phyloP scores from a whole-genome alignment of 1,139 yeast species.

The Yamadazyma sp. region DNA sequence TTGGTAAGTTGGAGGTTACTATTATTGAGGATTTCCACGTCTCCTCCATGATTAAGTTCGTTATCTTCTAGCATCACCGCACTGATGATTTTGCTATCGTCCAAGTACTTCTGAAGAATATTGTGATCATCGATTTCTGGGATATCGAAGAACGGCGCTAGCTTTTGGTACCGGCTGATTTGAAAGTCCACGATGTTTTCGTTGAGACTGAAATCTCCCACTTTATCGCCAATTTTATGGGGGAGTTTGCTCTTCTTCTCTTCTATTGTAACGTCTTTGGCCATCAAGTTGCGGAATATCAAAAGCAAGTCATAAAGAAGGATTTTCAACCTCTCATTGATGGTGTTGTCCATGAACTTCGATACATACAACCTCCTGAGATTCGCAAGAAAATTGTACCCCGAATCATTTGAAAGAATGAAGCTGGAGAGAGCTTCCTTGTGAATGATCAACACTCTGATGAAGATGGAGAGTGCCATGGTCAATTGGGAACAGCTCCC shows the following conservation, averaged over 20 bases:
- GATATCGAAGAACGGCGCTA: conserved; percentile 26
- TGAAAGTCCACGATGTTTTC: not conserved
- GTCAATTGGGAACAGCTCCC: conserved; percentile 4
- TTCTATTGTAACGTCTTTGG: conserved; percentile 16
- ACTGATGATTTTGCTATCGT: conserved; percentile 23
- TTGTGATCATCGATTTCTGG: conserved; percentile 34
- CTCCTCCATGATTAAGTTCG: conserved; percentile 37
- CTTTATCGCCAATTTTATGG: not conserved
- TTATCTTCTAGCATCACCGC: conserved; percentile 33
- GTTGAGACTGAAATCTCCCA: not conserved
- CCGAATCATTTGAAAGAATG: conserved; percentile 30
- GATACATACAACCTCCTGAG: conserved; percentile 49
- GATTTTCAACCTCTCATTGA: conserved; percentile 54
- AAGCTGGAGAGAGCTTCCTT: conserved; percentile 38
- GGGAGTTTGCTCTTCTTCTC: not conserved
- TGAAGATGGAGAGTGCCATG: conserved; percentile 34
- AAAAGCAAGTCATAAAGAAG: conserved; percentile 62
- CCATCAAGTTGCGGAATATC: conserved; percentile 48
- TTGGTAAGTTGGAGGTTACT: conserved; percentile 24
- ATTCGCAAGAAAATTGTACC: conserved; percentile 40
- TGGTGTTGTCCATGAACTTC: conserved; percentile 30
- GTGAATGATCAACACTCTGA: conserved; percentile 62
- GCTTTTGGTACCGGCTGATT: conserved; percentile 8
- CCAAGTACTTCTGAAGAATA: conserved; percentile 24
- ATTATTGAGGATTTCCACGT: conserved; percentile 32